Conservation (phyloP, 768 basidiomycete genomes). For the Mycena capillaripes region DNA sequence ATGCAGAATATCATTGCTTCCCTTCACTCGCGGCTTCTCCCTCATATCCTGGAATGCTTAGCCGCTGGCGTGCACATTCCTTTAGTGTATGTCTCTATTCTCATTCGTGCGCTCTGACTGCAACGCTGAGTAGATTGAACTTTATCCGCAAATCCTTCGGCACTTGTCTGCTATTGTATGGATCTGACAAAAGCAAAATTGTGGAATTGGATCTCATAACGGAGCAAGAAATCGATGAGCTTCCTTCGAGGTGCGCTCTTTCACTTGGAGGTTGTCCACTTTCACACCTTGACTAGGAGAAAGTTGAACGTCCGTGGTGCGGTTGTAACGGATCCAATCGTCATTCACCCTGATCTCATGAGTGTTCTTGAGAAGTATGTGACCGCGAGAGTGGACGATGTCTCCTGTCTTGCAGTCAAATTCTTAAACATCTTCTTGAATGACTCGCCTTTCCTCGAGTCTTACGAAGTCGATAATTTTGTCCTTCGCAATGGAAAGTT, state of each 20-base stretch:
- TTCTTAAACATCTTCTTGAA: slow-evolving; percentile 74
- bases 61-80: slow-evolving; percentile 43
- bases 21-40: slow-evolving; percentile 60
- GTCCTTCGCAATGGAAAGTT: slow-evolving; percentile 72
- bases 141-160: slow-evolving; percentile 76
- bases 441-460: slow-evolving; percentile 71
- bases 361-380: slow-evolving; percentile 66
- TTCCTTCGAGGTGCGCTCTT: slow-evolving; percentile 69
- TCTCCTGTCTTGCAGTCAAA: slow-evolving; percentile 68
- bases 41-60: slow-evolving; percentile 55
- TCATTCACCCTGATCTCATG: slow-evolving; percentile 71
- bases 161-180: slow-evolving; percentile 74
- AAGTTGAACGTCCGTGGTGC: slow-evolving; percentile 59
- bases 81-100: slow-evolving; percentile 54
- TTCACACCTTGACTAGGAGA: slow-evolving; percentile 53
- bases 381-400: slow-evolving; percentile 60
- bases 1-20: slow-evolving; percentile 65
- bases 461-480: slow-evolving; percentile 82
- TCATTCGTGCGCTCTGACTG: slow-evolving; percentile 6
- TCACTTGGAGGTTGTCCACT: background rate
- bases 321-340: slow-evolving; percentile 68
- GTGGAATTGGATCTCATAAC: slow-evolving; percentile 60
- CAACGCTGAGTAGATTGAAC: slow-evolving; percentile 46
- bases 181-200: slow-evolving; percentile 69
- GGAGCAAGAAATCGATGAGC: slow-evolving; percentile 60